A percentile compares a stretch with the other conserved stretches of the same genome.
Conservation (phyloP, 306 rosid species). For the Pyrus bretschneideri region DNA sequence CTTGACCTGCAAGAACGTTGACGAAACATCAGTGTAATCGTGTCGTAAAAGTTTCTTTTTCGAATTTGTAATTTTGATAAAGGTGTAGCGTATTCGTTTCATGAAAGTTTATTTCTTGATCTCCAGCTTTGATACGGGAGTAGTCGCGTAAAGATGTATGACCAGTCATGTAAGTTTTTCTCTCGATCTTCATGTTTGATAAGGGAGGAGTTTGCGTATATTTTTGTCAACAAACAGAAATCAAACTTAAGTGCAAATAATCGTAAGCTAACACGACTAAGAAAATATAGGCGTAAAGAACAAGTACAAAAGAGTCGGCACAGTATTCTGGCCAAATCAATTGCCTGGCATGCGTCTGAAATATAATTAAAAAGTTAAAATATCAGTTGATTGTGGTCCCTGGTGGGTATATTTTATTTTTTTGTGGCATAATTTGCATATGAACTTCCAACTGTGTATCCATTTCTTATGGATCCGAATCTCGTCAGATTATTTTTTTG, state of each 20-base stretch:
- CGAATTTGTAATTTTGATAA: too few relatives aligned
- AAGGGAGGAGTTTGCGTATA: too few relatives aligned
- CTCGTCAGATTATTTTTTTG: rapidly evolving
- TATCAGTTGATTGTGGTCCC: not conserved
- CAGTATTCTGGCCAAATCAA: not conserved
- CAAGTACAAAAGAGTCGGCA: not conserved
- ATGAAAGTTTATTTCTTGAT: too few relatives aligned
- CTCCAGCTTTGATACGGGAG: too few relatives aligned
- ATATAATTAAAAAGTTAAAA: not conserved
- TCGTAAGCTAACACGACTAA: not conserved
- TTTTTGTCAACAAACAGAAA: too few relatives aligned
- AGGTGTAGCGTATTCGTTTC: too few relatives aligned
- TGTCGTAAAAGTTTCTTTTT: too few relatives aligned
- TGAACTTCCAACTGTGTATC: not conserved
- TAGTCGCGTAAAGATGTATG: too few relatives aligned
- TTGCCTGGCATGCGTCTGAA: not conserved
- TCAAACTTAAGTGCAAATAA: not conserved
- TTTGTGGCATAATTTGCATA: not conserved
- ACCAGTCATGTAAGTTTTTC: too few relatives aligned
- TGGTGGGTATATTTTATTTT: not conserved
- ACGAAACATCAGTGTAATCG: too few relatives aligned
- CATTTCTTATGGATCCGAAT: not conserved
- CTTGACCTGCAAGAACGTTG: not conserved
- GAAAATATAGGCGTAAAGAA: not conserved
- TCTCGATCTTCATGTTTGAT: too few relatives aligned